These are phyloP conservation scores for Hexamita inflata DNA, from an alignment of 208 protist genomes.

Conservation along the genomic window DNA sequence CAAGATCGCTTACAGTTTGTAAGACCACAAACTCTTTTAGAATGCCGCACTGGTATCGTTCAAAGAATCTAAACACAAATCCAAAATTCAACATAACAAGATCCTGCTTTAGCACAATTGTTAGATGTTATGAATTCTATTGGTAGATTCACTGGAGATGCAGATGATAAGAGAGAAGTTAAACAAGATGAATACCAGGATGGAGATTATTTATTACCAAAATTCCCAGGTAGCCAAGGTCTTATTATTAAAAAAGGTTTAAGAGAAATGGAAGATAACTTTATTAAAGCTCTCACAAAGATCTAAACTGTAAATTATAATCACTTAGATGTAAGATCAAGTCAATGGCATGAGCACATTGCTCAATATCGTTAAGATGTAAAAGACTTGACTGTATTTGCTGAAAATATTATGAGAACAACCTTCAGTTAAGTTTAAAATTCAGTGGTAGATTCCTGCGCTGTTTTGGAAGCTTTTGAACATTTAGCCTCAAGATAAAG, in stretches of 20 bases:
- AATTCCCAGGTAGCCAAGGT: constrained; percentile 1
- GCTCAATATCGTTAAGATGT: background rate
- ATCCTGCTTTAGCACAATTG: background rate
- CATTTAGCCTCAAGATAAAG: background rate
- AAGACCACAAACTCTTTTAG: constrained; percentile 5
- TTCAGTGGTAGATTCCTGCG: constrained; percentile 7
- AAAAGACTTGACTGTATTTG: constrained; percentile 6
- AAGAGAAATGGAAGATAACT: background rate
- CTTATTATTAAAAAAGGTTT: background rate
- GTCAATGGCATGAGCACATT: constrained; percentile 16
- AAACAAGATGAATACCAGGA: background rate
- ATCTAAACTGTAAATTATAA: constrained; percentile 18
- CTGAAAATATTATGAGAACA: constrained; percentile 26
- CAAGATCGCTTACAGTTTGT: constrained; percentile 3
- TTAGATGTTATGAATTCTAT: background rate
- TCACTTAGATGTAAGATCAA: constrained; percentile 22
- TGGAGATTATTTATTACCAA: constrained; percentile 22
- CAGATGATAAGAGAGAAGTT: background rate
- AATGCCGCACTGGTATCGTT: background rate
- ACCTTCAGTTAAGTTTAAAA: background rate
- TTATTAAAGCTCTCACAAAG: background rate
- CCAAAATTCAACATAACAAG: background rate
- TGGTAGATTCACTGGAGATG: background rate
- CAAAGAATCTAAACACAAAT: background rate
- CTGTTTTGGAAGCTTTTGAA: constrained; percentile 8